Evolutionary conservation across 805 yeast species (phyloP), one percentile per base, ranked within the genome.

Genomic region (Candida dendrica): DNA sequence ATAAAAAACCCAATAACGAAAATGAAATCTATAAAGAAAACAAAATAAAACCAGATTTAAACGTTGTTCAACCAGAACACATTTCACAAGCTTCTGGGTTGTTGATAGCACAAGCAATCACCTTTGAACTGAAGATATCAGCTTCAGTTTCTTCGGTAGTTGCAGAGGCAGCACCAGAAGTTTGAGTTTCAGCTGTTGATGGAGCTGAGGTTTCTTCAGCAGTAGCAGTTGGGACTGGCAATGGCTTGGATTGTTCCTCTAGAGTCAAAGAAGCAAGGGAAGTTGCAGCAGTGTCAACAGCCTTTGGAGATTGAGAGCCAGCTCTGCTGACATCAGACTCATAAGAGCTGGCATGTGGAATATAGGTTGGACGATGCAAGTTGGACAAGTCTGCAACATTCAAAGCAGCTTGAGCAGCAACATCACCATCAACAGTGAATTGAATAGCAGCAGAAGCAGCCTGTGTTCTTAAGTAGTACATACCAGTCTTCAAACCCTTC

Each of bases 51-150:
- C 13, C 13, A 27, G 30, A 4, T 11, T 27, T 4, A 27, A 27
- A 13, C 30, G n/a, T 11, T 20, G 19, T 36, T 65, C 69, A 93
- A 71, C 98, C 98, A 46, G 98, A 91, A 73, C 98, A 93, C 98
- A 93, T 93, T 60, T 91, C 91, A 69, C 98, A 91, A 39, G 98
- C 79, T 69, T 87, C 98, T 45, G 97, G 97, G 71, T 93, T 91
- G 64, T 85, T 81, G 63, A 93, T 89, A 43, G 97, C 95, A 73
- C 98, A 91, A 30, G 96, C 96, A 67, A 91, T 80, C 29, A 85
- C 98, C 66, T 90, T 83, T 20, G 95, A 84, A 65, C 91, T 87
- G 75, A 71, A 93, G 54, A 91, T 91, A 63, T 91, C 96, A 45
- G 71, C 79, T 53, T 81, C 91, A 18, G 67, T 62, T 50, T 66